Conservation (phyloP, 2,329 filamentous ascomycete species). For the Diaporthe sp. region DNA sequence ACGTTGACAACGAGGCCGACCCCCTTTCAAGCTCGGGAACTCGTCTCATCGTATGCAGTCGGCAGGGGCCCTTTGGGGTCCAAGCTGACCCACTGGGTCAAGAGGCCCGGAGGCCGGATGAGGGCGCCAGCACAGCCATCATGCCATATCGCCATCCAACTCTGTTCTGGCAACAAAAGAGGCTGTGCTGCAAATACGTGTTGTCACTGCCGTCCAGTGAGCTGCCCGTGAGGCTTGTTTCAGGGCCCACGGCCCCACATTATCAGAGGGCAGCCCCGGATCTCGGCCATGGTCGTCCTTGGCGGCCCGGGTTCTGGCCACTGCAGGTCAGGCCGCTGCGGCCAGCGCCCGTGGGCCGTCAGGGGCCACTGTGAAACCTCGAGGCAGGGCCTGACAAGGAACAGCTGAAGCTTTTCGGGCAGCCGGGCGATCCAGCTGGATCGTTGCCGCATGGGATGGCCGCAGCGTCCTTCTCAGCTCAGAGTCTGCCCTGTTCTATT, state of each 20-base stretch:
- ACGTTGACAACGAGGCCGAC: background rate
- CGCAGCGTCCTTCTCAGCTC: background rate
- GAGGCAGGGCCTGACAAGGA: background rate
- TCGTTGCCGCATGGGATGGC: background rate
- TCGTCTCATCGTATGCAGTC: conserved; percentile 8
- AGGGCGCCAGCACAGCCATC: conserved; percentile 19
- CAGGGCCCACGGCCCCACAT: conserved; percentile 14
- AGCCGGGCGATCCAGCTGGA: background rate
- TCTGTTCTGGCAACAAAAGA: conserved; percentile 6
- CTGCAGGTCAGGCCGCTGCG: conserved; percentile 12
- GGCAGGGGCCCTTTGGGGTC: background rate
- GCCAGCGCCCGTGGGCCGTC: conserved; percentile 4
- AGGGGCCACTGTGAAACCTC: conserved; percentile 10
- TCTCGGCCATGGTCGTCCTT: background rate
- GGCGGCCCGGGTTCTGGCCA: background rate
- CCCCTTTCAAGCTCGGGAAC: conserved; percentile 8
- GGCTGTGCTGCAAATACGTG: conserved; percentile 28
- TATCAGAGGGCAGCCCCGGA: background rate
- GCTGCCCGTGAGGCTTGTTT: conserved; percentile 8
- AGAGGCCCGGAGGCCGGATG: conserved; percentile 6
- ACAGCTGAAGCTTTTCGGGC: background rate
- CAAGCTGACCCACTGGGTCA: background rate
- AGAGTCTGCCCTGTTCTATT: conserved; percentile 1
- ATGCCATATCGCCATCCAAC: conserved; percentile 20
- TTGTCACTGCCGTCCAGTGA: conserved; percentile 28